These are phyloP conservation scores for Lactarius sp. DNA, from an alignment of 768 basidiomycete species.

Conservation along the genomic window DNA sequence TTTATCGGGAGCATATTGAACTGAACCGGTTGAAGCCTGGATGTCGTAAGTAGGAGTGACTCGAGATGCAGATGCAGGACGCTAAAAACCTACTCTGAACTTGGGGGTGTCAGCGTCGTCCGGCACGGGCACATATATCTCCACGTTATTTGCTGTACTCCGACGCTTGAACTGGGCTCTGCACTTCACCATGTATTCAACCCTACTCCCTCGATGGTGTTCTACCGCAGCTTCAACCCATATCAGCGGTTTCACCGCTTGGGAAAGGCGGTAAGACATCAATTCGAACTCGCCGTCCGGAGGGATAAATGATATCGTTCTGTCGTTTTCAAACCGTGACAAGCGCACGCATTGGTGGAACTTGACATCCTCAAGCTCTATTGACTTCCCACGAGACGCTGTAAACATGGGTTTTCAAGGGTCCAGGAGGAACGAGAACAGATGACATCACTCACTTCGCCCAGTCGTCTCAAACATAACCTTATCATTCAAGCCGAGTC, in stretches of 20 bases:
- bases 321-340: slow-evolving; percentile 95
- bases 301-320: slow-evolving; percentile 98
- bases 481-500: slow-evolving; percentile 95
- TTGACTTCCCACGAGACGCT: slow-evolving; percentile 91
- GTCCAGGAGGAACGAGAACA: neutral
- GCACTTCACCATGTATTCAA: slow-evolving; percentile 94
- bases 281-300: slow-evolving; percentile 99
- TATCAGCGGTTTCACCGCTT: slow-evolving; percentile 93
- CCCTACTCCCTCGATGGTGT: slow-evolving; percentile 85
- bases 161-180: slow-evolving; percentile 97
- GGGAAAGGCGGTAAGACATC: slow-evolving; percentile 95
- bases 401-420: neutral
- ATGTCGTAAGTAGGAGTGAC: neutral
- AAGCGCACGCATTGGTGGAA: slow-evolving; percentile 99
- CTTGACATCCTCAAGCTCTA: slow-evolving; percentile 99
- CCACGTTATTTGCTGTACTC: slow-evolving; percentile 97
- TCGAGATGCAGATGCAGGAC: neutral
- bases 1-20: slow-evolving; percentile 97
- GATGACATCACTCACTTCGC: slow-evolving; percentile 63
- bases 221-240: slow-evolving; percentile 98
- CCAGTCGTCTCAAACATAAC: slow-evolving; percentile 99
- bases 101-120: slow-evolving; percentile 98
- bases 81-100: slow-evolving; percentile 64
- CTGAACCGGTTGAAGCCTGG: slow-evolving; percentile 90
- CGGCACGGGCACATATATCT: slow-evolving; percentile 97